These are phyloP conservation scores for Pestalotiopsis sp. DNA, from an alignment of 2,329 filamentous ascomycete genomes.

Conservation along the genomic window DNA sequence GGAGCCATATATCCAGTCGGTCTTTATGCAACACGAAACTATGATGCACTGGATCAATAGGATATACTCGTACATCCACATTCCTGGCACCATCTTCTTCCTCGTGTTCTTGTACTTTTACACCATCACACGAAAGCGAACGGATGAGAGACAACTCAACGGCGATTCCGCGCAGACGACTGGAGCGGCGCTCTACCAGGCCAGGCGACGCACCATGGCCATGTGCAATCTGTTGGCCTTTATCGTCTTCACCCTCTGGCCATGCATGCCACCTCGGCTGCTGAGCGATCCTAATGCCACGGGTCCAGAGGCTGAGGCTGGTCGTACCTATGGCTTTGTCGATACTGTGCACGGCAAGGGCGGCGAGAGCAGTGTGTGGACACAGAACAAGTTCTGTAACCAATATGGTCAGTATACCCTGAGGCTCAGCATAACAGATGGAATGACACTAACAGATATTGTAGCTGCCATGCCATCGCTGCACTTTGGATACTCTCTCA, in stretches of 20 bases:
- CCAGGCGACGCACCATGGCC: slow-evolving; percentile 60
- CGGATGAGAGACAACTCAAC: slow-evolving; percentile 11
- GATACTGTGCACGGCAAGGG: slow-evolving; percentile 59
- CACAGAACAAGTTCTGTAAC: slow-evolving; percentile 71
- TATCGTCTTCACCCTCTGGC: slow-evolving; percentile 62
- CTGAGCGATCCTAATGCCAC: slow-evolving; percentile 57
- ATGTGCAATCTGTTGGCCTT: slow-evolving; percentile 64
- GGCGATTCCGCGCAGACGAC: slow-evolving; percentile 27
- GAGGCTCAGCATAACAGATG: not conserved
- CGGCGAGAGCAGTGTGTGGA: slow-evolving; percentile 70
- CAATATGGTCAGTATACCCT: slow-evolving; percentile 61
- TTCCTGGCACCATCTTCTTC: slow-evolving; percentile 74
- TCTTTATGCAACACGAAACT: slow-evolving; percentile 48
- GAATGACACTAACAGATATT: slow-evolving; percentile 12
- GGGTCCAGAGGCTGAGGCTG: slow-evolving; percentile 57
- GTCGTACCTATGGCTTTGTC: slow-evolving; percentile 62
- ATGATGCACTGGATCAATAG: slow-evolving; percentile 72
- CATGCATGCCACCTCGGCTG: slow-evolving; percentile 65
- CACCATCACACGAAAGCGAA: slow-evolving; percentile 56
- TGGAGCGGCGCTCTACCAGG: slow-evolving; percentile 53
- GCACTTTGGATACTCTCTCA: slow-evolving; percentile 74
- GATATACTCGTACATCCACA: slow-evolving; percentile 77
- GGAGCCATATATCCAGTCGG: slow-evolving; percentile 54
- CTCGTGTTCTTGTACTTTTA: slow-evolving; percentile 66
- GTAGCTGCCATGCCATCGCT: slow-evolving; percentile 73